Evolutionary conservation across 2,329 filamentous ascomycete species (phyloP).

Genomic region (Botryotinia convoluta): DNA sequence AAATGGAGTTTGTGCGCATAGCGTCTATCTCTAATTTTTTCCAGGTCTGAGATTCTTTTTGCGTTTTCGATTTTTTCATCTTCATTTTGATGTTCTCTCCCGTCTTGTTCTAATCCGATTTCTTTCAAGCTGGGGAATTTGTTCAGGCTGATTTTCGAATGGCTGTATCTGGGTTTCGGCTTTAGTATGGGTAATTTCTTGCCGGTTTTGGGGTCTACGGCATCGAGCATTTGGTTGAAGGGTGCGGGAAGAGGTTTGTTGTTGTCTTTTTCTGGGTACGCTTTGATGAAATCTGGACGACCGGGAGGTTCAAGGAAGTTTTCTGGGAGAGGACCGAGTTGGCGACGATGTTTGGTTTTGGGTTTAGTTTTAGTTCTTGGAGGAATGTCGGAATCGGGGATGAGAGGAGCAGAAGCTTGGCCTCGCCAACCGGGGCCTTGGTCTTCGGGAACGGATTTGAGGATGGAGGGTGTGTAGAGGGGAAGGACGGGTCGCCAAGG

Average conservation of each 20-base stretch:
- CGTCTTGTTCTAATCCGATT: not conserved
- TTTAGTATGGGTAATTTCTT: not conserved
- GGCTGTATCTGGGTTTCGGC: not conserved
- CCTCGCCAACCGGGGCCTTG: not conserved
- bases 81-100: not conserved
- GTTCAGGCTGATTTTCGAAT: constrained; percentile 1
- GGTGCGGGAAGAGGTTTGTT: not conserved
- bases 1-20: not conserved
- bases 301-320: constrained; percentile 5
- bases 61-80: not conserved
- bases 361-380: not conserved
- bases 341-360: not conserved
- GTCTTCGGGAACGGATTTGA: not conserved
- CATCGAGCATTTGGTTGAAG: not conserved
- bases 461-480: not conserved
- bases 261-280: not conserved
- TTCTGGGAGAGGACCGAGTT: not conserved
- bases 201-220: not conserved
- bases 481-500: not conserved
- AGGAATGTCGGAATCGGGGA: not conserved
- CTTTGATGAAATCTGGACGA: constrained; percentile 5
- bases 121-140: not conserved
- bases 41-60: not conserved
- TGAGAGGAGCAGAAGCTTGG: not conserved
- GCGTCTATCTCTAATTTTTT: not conserved